Percentiles rank a stretch among this genome's conserved stretches.
These are phyloP conservation scores for Penicillium janthinellum DNA, from an alignment of 2,329 filamentous ascomycete species.

Conservation along the genomic window DNA sequence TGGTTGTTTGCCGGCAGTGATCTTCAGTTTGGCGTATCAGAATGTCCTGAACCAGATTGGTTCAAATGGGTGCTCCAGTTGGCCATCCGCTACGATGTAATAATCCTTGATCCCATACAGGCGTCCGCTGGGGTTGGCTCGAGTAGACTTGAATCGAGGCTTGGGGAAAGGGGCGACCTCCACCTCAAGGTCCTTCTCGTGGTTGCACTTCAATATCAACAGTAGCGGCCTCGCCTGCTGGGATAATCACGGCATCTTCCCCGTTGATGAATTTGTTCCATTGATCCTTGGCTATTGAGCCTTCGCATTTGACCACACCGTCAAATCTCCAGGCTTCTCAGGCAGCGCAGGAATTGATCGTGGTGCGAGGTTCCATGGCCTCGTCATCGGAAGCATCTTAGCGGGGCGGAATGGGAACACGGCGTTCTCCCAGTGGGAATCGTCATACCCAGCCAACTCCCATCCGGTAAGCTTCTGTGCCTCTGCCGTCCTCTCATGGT, in stretches of 20 bases:
- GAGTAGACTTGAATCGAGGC: conserved; percentile 9
- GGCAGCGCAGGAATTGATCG: conserved; percentile 16
- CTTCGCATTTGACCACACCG: conserved; percentile 10
- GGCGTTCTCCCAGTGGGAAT: conserved; percentile 12
- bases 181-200: conserved; percentile 23
- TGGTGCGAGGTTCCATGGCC: conserved; percentile 13
- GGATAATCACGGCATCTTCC: background rate
- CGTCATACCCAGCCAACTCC: conserved; percentile 16
- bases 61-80: conserved; percentile 11
- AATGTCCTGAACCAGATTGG: conserved; percentile 20
- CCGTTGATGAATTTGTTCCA: conserved; percentile 10
- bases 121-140: conserved; percentile 10
- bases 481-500: conserved; percentile 25
- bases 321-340: conserved; percentile 15
- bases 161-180: conserved; percentile 14
- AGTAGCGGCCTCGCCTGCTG: conserved; percentile 7
- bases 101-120: conserved; percentile 12
- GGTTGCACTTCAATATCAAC: conserved; percentile 20
- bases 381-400: conserved; percentile 21
- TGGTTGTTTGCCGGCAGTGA: conserved; percentile 3
- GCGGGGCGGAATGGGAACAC: conserved; percentile 15
- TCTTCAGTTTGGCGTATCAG: conserved; percentile 16
- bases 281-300: conserved; percentile 3
- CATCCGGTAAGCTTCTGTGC: conserved; percentile 13
- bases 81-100: conserved; percentile 9